Evolutionary conservation across 2,329 filamentous ascomycete genomes (phyloP), one percentile per base, ranked within the genome.

Genomic region (Orbilia brochopaga): DNA sequence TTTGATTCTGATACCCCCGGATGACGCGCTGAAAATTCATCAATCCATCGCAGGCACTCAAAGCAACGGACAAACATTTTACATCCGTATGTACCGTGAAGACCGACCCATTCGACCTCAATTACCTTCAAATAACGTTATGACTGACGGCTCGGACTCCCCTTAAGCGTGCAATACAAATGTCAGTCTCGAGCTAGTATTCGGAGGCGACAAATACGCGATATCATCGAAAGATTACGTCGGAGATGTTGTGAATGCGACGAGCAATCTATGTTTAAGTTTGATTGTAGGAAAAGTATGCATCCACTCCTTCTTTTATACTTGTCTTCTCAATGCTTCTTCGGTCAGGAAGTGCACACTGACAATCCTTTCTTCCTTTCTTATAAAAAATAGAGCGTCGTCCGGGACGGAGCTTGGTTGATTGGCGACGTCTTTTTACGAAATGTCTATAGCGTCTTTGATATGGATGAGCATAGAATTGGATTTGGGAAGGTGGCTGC

Each of bases 401-500:
- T 70, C 19, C 59, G 66, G 1, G 59, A 70, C 50, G 59, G 66
- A 8, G 66, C 66, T 27, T 96, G 91, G 91, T 82, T 96, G n/a
- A 80, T 96, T 0, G 92, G 92, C 1, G 91, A 92, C 75, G 86
- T 89, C 0, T 96, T 96, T 76, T 80, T 96, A 73, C 96, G 95
- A 81, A 96, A 95, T 75, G 91, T 96, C 15, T 96, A 96, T 78
- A 83, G 86, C 1, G 88, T 94, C 23, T 96, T 95, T 78, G 92
- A 96, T 78, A 86, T 85, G 59, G 91, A 93, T 73, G 77, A 86
- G 74, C 80, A 79, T 48, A 84, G 84, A 57, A 85, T 92, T 74
- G 89, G 88, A 85, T 69, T 73, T 32, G 65, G 66, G 21, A 40
- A 23, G 30, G 2, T 64, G 19, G 51, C 51, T n/a, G 21, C 52